Base-by-base conservation (phyloP, 2,329 filamentous ascomycete genomes). In the Fusarium lyarnte region DNA sequence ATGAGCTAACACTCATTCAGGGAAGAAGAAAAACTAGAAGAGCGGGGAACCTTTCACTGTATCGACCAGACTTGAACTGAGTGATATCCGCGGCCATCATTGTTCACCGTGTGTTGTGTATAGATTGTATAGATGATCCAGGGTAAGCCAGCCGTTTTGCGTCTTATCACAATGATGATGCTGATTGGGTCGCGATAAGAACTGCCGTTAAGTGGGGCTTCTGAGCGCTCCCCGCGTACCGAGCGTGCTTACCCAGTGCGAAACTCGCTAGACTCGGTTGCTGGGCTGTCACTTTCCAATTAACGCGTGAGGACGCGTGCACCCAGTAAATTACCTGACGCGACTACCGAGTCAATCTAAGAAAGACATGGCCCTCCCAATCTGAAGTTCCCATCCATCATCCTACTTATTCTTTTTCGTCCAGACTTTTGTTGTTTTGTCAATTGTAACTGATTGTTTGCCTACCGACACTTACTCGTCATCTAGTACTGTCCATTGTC, bases 241-340 rank as follows among this genome's bases (percentile, higher is more conserved):
- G 29, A n/a, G 6, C 27, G 58, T 45, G 36, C 13, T 12, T 49
- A 39, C 54, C 54, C 47, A 69, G 52, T 63, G 65, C 49, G 63
- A 46, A 12, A 51, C 47, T 35, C 29, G 46, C 16, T 35, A 19
- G 25, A 27, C 27, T 16, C 51, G 42, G 69, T 69, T 69, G 72
- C 68, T 58, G 49, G 49, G 49, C 47, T 65, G 64, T 52, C 69
- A 69, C 61, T 43, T 58, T 52, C 66, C 68, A 68, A 70, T 77
- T 74, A 70, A 77, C 75, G 75, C 75, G 75, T 74, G 54, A 74
- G 58, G 66, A 74, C 75, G 75, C 74, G 75, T 63, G 62, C 66
- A 63, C 66, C 71, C 53, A 57, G 27, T 31, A 51, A 59, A 49
- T 58, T 54, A 55, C 52, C 41, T 62, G 63, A 76, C 75, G 75